Evolutionary conservation across 148 eudicot species (phyloP).

Genomic region (Vaccinium darrowii): DNA sequence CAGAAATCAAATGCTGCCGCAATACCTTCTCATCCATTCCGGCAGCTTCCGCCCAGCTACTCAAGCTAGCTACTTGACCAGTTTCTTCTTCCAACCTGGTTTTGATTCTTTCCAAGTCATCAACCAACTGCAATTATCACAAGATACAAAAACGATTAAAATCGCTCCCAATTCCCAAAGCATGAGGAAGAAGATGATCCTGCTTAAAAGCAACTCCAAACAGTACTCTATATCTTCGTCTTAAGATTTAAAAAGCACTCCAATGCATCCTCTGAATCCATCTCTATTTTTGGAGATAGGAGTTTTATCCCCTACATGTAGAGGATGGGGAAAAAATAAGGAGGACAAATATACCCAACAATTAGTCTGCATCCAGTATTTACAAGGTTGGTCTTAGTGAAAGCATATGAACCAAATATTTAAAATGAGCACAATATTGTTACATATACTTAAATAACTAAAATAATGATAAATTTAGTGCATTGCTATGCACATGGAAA

Average conservation of each 20-base stretch:
- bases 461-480: not conserved
- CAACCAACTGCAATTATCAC: slow-evolving; percentile 55
- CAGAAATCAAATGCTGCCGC: slow-evolving; percentile 55
- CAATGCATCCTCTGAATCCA: not conserved
- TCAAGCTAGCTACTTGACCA: slow-evolving; percentile 51
- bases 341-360: not conserved
- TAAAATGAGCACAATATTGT: not conserved
- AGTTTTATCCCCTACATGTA: not conserved
- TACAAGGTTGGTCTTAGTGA: not conserved
- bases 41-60: slow-evolving; percentile 86
- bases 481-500: not conserved
- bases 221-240: not conserved
- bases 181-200: not conserved
- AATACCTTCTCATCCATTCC: slow-evolving; percentile 60
- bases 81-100: slow-evolving; percentile 56
- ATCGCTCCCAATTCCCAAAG: slow-evolving; percentile 10
- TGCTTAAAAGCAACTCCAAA: not conserved
- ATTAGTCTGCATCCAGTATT: not conserved
- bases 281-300: not conserved
- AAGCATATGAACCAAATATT: not conserved
- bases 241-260: not conserved
- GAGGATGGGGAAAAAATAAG: not conserved
- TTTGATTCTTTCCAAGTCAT: slow-evolving; percentile 68
- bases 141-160: slow-evolving; percentile 15
- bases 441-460: not conserved